phyloP scores from a whole-genome alignment of 805 yeast genomes.

The Metschnikowia kofuensis region DNA sequence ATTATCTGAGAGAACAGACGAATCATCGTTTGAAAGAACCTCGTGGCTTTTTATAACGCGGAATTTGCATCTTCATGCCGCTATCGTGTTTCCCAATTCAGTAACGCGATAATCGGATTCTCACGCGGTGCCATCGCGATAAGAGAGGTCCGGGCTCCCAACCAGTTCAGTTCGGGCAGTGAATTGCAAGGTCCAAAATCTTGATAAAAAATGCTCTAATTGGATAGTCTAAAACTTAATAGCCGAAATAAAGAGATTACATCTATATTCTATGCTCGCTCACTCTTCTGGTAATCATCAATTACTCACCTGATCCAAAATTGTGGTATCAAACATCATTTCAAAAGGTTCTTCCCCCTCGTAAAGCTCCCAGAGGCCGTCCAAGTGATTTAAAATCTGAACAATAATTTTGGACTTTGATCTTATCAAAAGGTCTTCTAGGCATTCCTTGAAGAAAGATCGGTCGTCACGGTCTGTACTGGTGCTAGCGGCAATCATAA shows the following conservation, averaged over 20 bases:
- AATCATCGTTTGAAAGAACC: too few relatives aligned
- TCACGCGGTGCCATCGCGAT: not conserved
- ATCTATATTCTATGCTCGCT: too few relatives aligned
- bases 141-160: not conserved
- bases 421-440: constrained; percentile 1
- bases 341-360: constrained; percentile 15
- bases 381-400: constrained; percentile 11
- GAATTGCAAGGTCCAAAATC: too few relatives aligned
- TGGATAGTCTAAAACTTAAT: not conserved
- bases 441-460: constrained; percentile 6
- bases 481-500: constrained; percentile 16
- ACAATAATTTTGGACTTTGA: constrained; percentile 10
- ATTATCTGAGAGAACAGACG: too few relatives aligned
- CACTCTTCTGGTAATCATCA: not conserved
- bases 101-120: not conserved
- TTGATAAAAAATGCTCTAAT: too few relatives aligned
- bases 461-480: constrained; percentile 3
- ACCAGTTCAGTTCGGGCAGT: not conserved
- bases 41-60: not conserved
- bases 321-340: constrained; percentile 13
- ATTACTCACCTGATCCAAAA: constrained; percentile 14
- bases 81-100: constrained; percentile 7
- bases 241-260: not conserved
- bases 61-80: not conserved
- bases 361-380: constrained; percentile 15